Evolutionary conservation across 1,284 basidiomycete species (phyloP).

Genomic region (Puccinia horiana): DNA sequence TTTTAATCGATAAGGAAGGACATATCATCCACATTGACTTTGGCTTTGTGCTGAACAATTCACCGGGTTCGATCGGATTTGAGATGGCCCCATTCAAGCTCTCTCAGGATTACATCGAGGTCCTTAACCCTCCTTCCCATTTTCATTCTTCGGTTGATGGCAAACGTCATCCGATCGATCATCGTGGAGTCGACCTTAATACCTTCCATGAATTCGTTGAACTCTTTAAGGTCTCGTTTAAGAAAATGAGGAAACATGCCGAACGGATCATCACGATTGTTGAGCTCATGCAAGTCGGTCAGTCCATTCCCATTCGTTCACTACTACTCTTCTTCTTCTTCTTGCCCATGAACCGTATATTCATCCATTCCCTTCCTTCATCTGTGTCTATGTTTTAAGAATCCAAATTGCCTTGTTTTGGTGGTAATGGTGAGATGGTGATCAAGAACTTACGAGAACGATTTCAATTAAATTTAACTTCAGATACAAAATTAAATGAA

Average conservation of each 20-base stretch:
- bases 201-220: slow-evolving; percentile 81
- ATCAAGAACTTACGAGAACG: slow-evolving; percentile 82
- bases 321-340: background rate
- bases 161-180: slow-evolving; percentile 3
- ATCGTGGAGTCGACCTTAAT: slow-evolving; percentile 58
- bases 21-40: slow-evolving; percentile 94
- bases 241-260: slow-evolving; percentile 90
- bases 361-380: background rate
- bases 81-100: slow-evolving; percentile 99
- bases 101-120: slow-evolving; percentile 91
- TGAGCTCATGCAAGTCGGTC: slow-evolving; percentile 92
- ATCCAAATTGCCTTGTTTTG: slow-evolving; percentile 87
- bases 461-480: slow-evolving; percentile 87
- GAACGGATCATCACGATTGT: slow-evolving; percentile 94
- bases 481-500: slow-evolving; percentile 75
- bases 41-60: slow-evolving; percentile 96
- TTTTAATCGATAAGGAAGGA: slow-evolving; percentile 89
- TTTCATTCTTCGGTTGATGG: slow-evolving; percentile 3
- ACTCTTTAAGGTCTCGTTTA: slow-evolving; percentile 89
- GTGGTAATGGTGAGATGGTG: slow-evolving; percentile 81
- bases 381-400: slow-evolving; percentile 63
- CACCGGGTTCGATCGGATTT: slow-evolving; percentile 81
- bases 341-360: background rate
- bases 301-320: slow-evolving; percentile 50
- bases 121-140: slow-evolving; percentile 67